Evolutionary conservation across 2,329 filamentous ascomycete species (phyloP).

Genomic region (Endothia cerciana): DNA sequence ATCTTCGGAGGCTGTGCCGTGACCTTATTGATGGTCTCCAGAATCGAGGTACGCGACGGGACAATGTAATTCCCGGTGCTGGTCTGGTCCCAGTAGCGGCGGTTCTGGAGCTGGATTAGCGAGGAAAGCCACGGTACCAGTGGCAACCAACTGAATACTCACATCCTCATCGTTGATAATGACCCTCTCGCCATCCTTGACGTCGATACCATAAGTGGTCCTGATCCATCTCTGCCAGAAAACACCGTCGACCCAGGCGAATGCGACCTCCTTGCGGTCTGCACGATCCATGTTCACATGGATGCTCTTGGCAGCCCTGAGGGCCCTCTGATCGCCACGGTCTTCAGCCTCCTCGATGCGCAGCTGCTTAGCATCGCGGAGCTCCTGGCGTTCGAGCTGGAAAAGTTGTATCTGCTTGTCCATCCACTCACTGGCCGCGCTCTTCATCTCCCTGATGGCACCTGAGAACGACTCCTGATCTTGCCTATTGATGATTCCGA

Average conservation of each 20-base stretch:
- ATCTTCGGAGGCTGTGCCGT: conserved; percentile 71
- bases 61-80: conserved; percentile 88
- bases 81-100: conserved; percentile 92
- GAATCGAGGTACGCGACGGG: conserved; percentile 84
- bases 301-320: conserved; percentile 87
- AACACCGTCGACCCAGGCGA: conserved; percentile 95
- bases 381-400: conserved; percentile 89
- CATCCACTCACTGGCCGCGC: conserved; percentile 95
- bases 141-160: conserved; percentile 47
- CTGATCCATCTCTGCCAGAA: conserved; percentile 98
- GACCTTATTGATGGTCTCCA: conserved; percentile 80
- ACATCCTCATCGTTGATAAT: conserved; percentile 98
- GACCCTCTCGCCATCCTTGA: conserved; percentile 85
- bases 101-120: conserved; percentile 65
- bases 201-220: conserved; percentile 91
- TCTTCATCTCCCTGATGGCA: conserved; percentile 90
- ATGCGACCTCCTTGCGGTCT: conserved; percentile 85
- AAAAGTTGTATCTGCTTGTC: conserved; percentile 92
- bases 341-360: conserved; percentile 96
- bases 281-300: conserved; percentile 88
- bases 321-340: conserved; percentile 83
- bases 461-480: conserved; percentile 77
- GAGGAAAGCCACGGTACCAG: conserved; percentile 17
- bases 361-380: conserved; percentile 91
- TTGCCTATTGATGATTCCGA: conserved; percentile 83